Base-by-base conservation (phyloP, 2,329 filamentous ascomycete genomes). In the Fusarium tuaranense region DNA sequence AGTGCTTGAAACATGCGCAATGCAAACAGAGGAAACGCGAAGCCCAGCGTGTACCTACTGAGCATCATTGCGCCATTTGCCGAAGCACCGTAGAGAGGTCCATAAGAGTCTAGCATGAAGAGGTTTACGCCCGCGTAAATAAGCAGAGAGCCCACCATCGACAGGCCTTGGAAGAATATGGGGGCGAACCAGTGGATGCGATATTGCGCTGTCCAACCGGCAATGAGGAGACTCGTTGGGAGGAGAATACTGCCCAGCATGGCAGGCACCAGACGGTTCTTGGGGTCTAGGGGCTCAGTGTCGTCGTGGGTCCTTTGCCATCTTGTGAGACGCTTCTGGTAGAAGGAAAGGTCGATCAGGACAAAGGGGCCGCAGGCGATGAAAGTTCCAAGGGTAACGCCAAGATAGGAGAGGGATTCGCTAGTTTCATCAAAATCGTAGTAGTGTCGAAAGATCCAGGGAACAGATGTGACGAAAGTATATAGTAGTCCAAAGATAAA, bases 401-500 rank as follows among this genome's bases (percentile, higher is more conserved):
- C 71, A 5, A 74, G 36, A 25, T 74, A 74, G 0, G 71, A 74
- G 1, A 74, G 64, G 0, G 71, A 74, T 9, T 71, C 71, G 1
- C 48, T 44, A 0, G 64, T 74, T 8, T 61, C 39, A 13, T 7
- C 16, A n/a, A 74, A 74, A 5, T 38, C 1, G 1, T 71, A 74
- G 0, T 74, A 74, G 0, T 44, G 30, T n/a, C 61, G 60, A n/a
- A 74, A 71, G 2, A 74, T 74, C 71, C 68, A 74, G 0, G 71
- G 71, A 2, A 74, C 64, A 0, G 71, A 74, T 30, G 68, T 74
- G 4, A 74, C 73, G 22, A 74, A 74, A 0, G 71, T 74, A 36
- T 74, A 74, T 0, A 74, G 2, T 0, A 74, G 39, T 9, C 71
- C 72, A 62, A 74, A 74, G 20, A 72, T 72, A 20, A 74, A 74